Conservation (phyloP, 805 yeast genomes). For the Pichia occidentalis region DNA sequence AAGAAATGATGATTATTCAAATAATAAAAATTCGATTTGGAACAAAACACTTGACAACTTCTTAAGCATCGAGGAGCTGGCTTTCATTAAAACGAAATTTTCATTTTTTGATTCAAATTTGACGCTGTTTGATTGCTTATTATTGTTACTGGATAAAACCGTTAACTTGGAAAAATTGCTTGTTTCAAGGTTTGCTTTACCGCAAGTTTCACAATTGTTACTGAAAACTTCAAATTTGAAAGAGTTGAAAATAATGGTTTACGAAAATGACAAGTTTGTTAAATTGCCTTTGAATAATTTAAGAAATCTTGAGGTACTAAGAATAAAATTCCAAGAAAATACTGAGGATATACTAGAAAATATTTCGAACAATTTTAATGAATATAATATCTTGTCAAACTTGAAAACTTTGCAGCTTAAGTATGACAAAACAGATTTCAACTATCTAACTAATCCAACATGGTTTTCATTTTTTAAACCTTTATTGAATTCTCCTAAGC, state of each 20-base stretch:
- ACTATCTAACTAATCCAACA: conserved; percentile 19
- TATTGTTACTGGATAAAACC: conserved; percentile 12
- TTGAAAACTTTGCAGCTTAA: conserved; percentile 17
- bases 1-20: conserved; percentile 7
- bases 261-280: conserved; percentile 9
- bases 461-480: conserved; percentile 26
- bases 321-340: conserved; percentile 19
- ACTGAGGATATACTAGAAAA: conserved; percentile 16
- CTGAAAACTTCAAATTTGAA: conserved; percentile 2
- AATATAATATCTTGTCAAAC: conserved; percentile 4
- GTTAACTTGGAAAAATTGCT: conserved; percentile 15
- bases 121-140: conserved; percentile 19
- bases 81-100: conserved; percentile 5
- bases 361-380: conserved; percentile 11
- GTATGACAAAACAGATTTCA: conserved; percentile 21
- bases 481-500: not conserved
- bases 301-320: conserved; percentile 12
- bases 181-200: conserved; percentile 11
- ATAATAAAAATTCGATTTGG: conserved; percentile 12
- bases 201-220: conserved; percentile 2
- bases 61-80: conserved; percentile 12
- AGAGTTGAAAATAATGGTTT: conserved; percentile 14
- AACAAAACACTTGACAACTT: conserved; percentile 10
- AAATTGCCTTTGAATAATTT: conserved; percentile 7
- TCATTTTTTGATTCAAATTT: conserved; percentile 7